A percentile compares a stretch with the other conserved stretches of the same genome.
Evolutionary conservation across 2,329 filamentous ascomycete species (phyloP).

Genomic region (Pochonia chlamydosporia): DNA sequence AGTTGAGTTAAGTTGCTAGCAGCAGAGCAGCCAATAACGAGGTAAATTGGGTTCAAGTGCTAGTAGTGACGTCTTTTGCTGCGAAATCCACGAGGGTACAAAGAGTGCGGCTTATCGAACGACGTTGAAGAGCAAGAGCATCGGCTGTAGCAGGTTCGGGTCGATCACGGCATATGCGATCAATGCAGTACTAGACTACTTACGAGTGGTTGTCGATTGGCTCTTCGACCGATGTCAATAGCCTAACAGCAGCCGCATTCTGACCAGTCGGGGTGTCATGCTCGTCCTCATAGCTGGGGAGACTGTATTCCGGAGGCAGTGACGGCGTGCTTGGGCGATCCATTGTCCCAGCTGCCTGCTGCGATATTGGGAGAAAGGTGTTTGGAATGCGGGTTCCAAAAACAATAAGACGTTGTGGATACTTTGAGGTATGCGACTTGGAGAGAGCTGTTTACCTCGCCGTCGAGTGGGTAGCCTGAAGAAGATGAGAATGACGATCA

Average conservation of each 20-base stretch:
- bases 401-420: neutral
- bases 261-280: conserved; percentile 40
- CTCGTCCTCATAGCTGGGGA: conserved; percentile 52
- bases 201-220: conserved; percentile 47
- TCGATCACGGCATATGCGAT: no score
- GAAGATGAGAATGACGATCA: no score
- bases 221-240: conserved; percentile 59
- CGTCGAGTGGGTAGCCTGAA: neutral
- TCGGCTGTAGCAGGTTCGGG: no score
- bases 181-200: conserved; percentile 34
- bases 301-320: conserved; percentile 51
- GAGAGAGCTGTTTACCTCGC: neutral
- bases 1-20: no score
- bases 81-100: no score
- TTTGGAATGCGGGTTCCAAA: conserved; percentile 22
- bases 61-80: no score
- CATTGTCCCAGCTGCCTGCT: conserved; percentile 27
- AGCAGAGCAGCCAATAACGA: no score
- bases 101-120: neutral
- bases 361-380: neutral
- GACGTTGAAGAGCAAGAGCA: neutral
- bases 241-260: conserved; percentile 49
- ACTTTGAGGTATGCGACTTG: neutral
- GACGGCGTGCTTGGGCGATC: conserved; percentile 44
- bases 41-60: no score